Evolutionary conservation across 2,329 filamentous ascomycete genomes (phyloP).

Genomic region (Venturia effusa): DNA sequence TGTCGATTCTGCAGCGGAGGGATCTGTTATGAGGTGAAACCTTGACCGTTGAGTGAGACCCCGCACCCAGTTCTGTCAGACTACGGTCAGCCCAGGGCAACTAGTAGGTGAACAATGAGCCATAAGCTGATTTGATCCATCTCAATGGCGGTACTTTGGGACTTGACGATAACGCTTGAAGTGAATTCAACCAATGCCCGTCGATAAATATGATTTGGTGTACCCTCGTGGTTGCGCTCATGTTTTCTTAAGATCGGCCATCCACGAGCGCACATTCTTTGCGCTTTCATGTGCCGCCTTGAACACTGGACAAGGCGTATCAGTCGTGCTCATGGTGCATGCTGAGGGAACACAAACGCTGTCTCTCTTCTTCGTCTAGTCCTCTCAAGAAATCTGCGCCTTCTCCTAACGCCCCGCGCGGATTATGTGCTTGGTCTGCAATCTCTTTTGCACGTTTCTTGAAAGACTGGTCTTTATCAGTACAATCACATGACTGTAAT

Average conservation of each 20-base stretch:
- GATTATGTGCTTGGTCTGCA: conserved; percentile 80
- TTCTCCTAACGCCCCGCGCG: conserved; percentile 54
- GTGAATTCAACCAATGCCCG: too few species aligned
- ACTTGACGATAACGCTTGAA: too few species aligned
- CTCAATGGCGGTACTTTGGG: too few species aligned
- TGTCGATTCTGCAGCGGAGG: neutral
- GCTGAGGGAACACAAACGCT: conserved; percentile 32
- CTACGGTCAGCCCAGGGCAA: too few species aligned
- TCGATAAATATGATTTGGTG: neutral
- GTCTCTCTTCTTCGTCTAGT: conserved; percentile 80
- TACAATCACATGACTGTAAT: neutral
- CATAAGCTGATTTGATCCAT: too few species aligned
- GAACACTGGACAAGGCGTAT: conserved; percentile 28
- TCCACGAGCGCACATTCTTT: conserved; percentile 35
- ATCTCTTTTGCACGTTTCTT: conserved; percentile 72
- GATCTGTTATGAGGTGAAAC: neutral
- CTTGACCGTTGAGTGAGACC: neutral
- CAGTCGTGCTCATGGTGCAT: conserved; percentile 1
- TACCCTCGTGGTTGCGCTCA: conserved; percentile 12
- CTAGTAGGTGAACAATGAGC: too few species aligned
- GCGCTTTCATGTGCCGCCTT: conserved; percentile 37
- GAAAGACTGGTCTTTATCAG: conserved; percentile 48
- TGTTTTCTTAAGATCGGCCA: conserved; percentile 29
- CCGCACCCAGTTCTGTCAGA: too few species aligned
- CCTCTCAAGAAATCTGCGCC: conserved; percentile 75